Conservation (phyloP, 2,329 filamentous ascomycete species). For the Alternaria sp. region DNA sequence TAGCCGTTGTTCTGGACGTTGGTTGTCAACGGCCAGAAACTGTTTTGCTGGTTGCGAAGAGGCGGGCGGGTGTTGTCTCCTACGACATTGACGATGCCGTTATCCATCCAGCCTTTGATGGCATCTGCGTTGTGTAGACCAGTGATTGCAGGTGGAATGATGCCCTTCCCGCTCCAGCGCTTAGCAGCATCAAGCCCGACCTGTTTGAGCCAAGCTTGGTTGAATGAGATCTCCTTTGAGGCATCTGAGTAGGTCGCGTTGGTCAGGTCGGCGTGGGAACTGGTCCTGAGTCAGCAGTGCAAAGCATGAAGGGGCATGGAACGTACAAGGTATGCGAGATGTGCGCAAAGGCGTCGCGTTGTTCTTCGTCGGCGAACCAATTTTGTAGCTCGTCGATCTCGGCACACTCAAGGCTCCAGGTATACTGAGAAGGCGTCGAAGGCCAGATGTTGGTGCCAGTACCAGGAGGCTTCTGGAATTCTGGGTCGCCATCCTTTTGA, state of each 20-base stretch:
- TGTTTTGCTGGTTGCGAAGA: constrained; percentile 60
- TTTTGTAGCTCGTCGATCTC: constrained; percentile 57
- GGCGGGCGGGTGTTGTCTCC: constrained; percentile 67
- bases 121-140: constrained; percentile 70
- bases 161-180: constrained; percentile 60
- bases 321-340: constrained; percentile 66
- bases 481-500: constrained; percentile 48
- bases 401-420: constrained; percentile 59
- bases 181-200: constrained; percentile 56
- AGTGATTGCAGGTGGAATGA: constrained; percentile 69
- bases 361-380: constrained; percentile 61
- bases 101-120: constrained; percentile 64
- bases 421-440: constrained; percentile 52
- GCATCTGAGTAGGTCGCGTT: constrained; percentile 67
- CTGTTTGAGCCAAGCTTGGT: constrained; percentile 64
- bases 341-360: constrained; percentile 62
- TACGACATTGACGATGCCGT: constrained; percentile 66
- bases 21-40: constrained; percentile 63
- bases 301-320: not conserved
- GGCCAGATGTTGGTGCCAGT: constrained; percentile 51
- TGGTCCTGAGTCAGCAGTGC: constrained; percentile 14
- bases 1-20: constrained; percentile 61
- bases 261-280: constrained; percentile 63
- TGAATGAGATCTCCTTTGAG: constrained; percentile 65
- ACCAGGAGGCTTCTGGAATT: constrained; percentile 55